Base-by-base conservation (phyloP, 176 grass and related monocot species). In the Musa itinerans region DNA sequence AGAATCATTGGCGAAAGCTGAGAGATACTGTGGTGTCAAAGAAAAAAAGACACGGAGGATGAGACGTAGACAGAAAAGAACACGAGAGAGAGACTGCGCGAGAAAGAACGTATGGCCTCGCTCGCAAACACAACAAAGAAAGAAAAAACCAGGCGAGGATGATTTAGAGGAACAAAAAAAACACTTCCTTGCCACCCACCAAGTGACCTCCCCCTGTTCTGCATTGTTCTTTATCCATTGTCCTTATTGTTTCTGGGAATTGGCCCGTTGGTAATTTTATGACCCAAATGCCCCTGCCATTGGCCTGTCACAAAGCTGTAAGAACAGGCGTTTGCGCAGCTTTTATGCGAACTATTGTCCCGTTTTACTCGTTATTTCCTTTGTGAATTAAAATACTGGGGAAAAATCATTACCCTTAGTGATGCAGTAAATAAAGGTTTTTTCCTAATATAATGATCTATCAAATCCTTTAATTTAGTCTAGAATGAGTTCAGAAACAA, bases 191-290 rank as follows among this genome's bases (percentile, higher is more conserved):
- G 13, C 57, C 5, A 14, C 57, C 57, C 57, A 57, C 54, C 0
- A 22, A 2, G 11, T 1, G 1, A 25, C 22, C 1, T 13, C 63
- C 25, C 22, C 25, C 63, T 17, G 12, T 57, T 10, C 7, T 10
- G 34, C 34, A 6, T 43, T 6, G 4, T 8, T 11, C 63, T 24
- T 24, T 20, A 13, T 1, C 10, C 34, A 43, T 43, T 29, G 7
- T 27, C 9, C 20, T 25, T 66, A 6, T 43, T 43, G 34, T 43
- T 66, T 23, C 75, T 74, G 68, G 58, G 51, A 79, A 79, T 84
- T 84, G 17, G 82, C 71, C 82, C 82, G 82, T 84, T 79, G 76
- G 82, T 67, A 65, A 65, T 83, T 79, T 69, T 1, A 23, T 74
- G 82, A 84, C 82, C 48, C 73, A 69, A 79, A 79, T 79, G 76